Evolutionary conservation across 2,329 filamentous ascomycete species (phyloP), one percentile per base, ranked within the genome.

Genomic region (Dryadomyces quercus-mongolicae): DNA sequence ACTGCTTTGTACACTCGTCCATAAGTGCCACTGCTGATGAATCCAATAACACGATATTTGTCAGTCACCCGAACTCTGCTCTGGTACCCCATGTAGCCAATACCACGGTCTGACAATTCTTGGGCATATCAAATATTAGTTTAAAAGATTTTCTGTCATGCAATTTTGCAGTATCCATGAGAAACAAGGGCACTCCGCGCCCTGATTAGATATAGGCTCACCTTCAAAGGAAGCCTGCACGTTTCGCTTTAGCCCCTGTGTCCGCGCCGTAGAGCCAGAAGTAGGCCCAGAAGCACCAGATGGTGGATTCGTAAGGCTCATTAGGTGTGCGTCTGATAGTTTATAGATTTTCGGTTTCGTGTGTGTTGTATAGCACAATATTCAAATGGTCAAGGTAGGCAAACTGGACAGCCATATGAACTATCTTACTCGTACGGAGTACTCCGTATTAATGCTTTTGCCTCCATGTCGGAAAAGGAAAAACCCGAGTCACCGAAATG

Each of bases 1-100:
- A 89, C 75, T 18, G 93, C 93, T 67, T 98, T 98, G 80, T 97
- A 98, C 8, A 98, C 93, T 36, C 93, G 85, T 40, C 93, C 93
- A 79, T 98, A 98, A 16, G 93, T 98, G 49, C 93, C 93, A 62
- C 89, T 95, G 66, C 89, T 95, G 63, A 98, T 98, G 75, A 98
- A 98, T 46, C 93, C 93, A 55, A 98, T 85, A 63, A 98, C 93
- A 63, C 93, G 90, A 71, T 97, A 98, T 61, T 87, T 86, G 69
- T 97, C 92, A 57, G 86, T 85, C 55, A 97, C 89, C 58, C 88
- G 85, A 59, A 93, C 87, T 70, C 95, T 95, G 66, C 81, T 81
- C 65, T 82, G 80, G 65, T 85, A 86, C 15, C 71, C 70, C 13
- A 75, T 65, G 42, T 68, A 67, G 46, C 71, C 70, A 51, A 64